phyloP scores from a whole-genome alignment of 192 early-diverging fungal species.

The Paraglomus occultum region DNA sequence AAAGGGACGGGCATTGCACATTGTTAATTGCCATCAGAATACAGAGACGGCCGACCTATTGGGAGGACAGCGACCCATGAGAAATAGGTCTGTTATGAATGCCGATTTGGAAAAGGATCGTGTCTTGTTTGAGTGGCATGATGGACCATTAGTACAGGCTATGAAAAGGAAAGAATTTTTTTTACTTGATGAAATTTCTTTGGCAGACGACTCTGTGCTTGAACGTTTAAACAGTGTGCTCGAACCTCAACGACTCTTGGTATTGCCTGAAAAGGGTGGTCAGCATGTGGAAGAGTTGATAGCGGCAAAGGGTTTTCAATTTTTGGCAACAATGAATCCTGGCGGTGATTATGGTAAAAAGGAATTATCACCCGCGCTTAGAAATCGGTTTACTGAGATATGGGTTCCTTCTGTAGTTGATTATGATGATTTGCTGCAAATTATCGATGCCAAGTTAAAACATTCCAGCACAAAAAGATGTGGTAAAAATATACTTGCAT shows the following conservation, averaged over 20 bases:
- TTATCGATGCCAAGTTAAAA: conserved; percentile 57
- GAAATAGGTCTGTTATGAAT: conserved; percentile 62
- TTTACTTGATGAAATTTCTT: conserved; percentile 96
- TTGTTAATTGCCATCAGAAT: conserved; percentile 97
- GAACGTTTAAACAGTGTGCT: conserved; percentile 95
- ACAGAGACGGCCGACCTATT: conserved; percentile 93
- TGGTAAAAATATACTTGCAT: conserved; percentile 69
- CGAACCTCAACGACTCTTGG: conserved; percentile 79
- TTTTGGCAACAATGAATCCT: conserved; percentile 99
- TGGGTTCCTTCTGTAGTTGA: conserved; percentile 91
- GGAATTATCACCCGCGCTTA: conserved; percentile 93
- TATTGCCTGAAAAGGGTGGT: conserved; percentile 89
- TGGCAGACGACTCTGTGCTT: conserved; percentile 97
- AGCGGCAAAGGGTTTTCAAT: conserved; percentile 73
- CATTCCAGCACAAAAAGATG: conserved; percentile 39
- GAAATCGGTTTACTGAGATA: conserved; percentile 97
- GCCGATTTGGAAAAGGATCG: conserved; percentile 48
- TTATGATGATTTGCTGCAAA: conserved; percentile 66
- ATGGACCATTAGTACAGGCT: conserved; percentile 91
- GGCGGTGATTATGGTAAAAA: conserved; percentile 99
- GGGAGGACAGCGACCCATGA: conserved; percentile 89
- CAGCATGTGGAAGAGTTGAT: conserved; percentile 68
- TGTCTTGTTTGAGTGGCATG: conserved; percentile 92
- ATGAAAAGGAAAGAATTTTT: conserved; percentile 86
- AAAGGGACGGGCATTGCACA: conserved; percentile 61